These are phyloP conservation scores for Penicillium robsamsonii DNA, from an alignment of 495 filamentous ascomycete species.

Conservation along the genomic window DNA sequence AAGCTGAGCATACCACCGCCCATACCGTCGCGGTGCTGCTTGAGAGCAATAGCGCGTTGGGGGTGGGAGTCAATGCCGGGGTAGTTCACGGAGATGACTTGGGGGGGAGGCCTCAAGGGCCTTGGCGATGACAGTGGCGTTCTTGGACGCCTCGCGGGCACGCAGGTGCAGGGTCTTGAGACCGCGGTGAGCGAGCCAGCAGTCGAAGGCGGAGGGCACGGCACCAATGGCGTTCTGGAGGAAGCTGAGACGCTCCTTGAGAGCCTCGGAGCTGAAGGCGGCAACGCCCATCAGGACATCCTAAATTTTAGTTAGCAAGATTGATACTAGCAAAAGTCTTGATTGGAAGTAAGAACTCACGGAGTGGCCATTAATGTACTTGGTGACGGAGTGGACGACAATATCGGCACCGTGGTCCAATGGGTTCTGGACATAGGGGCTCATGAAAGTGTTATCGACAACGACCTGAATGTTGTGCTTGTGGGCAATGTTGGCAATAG, in stretches of 20 bases:
- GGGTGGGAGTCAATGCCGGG: constrained; percentile 85
- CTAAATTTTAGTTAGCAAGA: constrained; percentile 36
- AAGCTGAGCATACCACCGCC: constrained; percentile 98
- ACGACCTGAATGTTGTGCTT: constrained; percentile 88
- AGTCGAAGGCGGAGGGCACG: constrained; percentile 92
- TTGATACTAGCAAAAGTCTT: neutral
- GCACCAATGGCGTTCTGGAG: constrained; percentile 97
- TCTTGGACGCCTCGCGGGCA: constrained; percentile 75
- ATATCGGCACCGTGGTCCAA: constrained; percentile 94
- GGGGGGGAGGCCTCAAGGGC: constrained; percentile 76
- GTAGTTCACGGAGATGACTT: constrained; percentile 91
- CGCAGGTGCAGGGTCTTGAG: constrained; percentile 96
- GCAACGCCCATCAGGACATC: constrained; percentile 98
- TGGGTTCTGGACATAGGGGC: constrained; percentile 94
- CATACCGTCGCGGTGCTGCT: constrained; percentile 92
- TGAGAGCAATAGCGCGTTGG: constrained; percentile 76
- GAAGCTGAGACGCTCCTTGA: constrained; percentile 78
- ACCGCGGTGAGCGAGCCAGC: constrained; percentile 97
- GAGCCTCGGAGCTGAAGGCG: constrained; percentile 83
- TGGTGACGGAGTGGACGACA: constrained; percentile 98
- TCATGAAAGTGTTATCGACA: constrained; percentile 98
- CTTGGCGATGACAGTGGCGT: constrained; percentile 74
- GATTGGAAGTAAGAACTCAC: constrained; percentile 32
- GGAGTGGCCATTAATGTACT: constrained; percentile 98
- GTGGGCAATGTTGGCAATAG: constrained; percentile 78